Conservation (phyloP, 2,329 filamentous ascomycete species). For the Ophiostoma australiae region DNA sequence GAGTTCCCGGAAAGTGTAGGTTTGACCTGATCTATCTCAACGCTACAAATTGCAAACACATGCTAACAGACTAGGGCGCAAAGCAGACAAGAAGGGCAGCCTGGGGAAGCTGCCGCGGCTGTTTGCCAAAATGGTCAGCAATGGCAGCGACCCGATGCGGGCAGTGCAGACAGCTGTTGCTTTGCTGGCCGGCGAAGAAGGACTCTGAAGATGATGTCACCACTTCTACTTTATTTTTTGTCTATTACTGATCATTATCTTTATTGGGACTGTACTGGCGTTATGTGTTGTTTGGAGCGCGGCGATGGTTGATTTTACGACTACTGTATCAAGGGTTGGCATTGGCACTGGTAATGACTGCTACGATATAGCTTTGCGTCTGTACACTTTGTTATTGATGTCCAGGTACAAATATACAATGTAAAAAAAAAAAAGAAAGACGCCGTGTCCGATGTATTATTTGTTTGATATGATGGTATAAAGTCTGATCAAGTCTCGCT, state of each 20-base stretch:
- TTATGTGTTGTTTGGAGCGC: neutral
- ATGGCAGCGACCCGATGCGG: conserved; percentile 49
- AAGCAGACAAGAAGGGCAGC: conserved; percentile 51
- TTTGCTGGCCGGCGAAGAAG: conserved; percentile 48
- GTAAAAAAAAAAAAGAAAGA: neutral
- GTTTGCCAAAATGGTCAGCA: conserved; percentile 55
- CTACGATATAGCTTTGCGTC: neutral
- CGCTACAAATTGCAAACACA: conserved; percentile 22
- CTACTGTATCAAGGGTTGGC: neutral
- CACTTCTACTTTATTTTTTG: neutral
- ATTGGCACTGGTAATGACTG: neutral
- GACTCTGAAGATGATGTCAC: neutral
- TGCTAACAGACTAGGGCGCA: conserved; percentile 47
- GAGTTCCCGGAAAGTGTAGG: conserved; percentile 61
- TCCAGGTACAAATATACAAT: neutral
- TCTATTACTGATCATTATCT: neutral
- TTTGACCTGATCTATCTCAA: conserved; percentile 27
- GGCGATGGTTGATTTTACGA: neutral
- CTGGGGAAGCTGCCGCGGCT: conserved; percentile 55
- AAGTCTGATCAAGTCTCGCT: neutral
- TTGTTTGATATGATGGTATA: neutral
- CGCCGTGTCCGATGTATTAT: conserved; percentile 13
- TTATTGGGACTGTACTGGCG: neutral
- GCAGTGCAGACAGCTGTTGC: conserved; percentile 58
- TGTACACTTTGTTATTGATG: conserved; percentile 3